A percentile compares a stretch with the other conserved stretches of the same genome.
Evolutionary conservation across 148 eudicot genomes (phyloP).

Genomic region (Cornus florida): DNA sequence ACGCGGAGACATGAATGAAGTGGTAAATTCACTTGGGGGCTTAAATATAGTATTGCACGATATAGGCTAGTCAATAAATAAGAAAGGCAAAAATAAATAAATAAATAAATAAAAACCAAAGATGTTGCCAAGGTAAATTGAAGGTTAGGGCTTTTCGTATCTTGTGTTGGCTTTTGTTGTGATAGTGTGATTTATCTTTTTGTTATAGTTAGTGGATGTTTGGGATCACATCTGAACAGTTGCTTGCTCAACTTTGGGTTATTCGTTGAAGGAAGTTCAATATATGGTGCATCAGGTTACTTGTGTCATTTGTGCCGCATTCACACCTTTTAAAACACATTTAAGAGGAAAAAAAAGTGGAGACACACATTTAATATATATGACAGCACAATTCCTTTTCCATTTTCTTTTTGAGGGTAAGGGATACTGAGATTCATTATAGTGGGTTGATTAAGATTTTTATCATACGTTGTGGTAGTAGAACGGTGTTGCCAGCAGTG

Average conservation of each 20-base stretch:
- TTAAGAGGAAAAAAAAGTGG: background rate
- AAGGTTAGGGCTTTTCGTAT: background rate
- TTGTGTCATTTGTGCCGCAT: background rate
- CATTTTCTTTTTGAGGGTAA: background rate
- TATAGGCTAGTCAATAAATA: background rate
- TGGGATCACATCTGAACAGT: background rate
- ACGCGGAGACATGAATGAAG: background rate
- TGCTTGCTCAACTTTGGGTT: background rate
- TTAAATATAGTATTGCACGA: background rate
- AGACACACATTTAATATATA: background rate
- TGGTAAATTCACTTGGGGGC: background rate
- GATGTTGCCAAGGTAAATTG: background rate
- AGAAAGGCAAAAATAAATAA: background rate
- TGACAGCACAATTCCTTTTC: background rate
- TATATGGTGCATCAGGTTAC: too few species aligned
- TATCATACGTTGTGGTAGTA: background rate
- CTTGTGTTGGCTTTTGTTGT: background rate
- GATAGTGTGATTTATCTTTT: background rate
- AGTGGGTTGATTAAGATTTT: background rate
- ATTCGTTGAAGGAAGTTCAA: background rate
- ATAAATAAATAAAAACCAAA: background rate
- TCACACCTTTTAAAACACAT: background rate
- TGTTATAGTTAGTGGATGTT: background rate
- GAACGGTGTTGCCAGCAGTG: background rate
- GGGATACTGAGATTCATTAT: background rate